phyloP scores from a whole-genome alignment of 495 filamentous ascomycete species.

The Aspergillus leporis region DNA sequence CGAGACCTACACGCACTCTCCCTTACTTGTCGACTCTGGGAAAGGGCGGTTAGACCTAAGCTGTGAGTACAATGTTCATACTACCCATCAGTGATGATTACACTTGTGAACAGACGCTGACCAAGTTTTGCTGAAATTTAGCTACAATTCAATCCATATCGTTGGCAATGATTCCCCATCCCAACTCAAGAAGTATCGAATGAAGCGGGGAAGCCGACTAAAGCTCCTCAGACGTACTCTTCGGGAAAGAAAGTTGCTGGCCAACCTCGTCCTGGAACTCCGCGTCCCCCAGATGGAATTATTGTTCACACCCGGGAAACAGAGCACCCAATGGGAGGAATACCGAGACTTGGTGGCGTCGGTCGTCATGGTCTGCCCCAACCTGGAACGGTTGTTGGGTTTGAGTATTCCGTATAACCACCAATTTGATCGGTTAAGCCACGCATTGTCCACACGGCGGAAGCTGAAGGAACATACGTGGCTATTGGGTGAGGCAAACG shows the following conservation, averaged over 20 bases:
- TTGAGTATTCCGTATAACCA: constrained; percentile 70
- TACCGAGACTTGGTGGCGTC: constrained; percentile 75
- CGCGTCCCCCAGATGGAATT: constrained; percentile 64
- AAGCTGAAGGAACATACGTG: constrained; percentile 78
- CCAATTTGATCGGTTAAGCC: constrained; percentile 70
- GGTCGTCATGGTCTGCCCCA: constrained; percentile 83
- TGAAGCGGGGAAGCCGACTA: constrained; percentile 66
- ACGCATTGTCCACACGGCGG: constrained; percentile 75
- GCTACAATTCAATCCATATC: constrained; percentile 71
- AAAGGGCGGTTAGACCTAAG: constrained; percentile 62
- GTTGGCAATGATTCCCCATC: constrained; percentile 64
- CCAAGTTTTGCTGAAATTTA: constrained; percentile 19
- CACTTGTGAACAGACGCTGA: constrained; percentile 13
- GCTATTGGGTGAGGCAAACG: constrained; percentile 60
- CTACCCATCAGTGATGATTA: neutral
- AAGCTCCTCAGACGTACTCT: constrained; percentile 77
- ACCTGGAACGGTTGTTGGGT: constrained; percentile 74
- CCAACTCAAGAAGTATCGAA: constrained; percentile 65
- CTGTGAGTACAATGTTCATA: constrained; percentile 51
- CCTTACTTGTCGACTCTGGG: constrained; percentile 65
- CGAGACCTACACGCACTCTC: constrained; percentile 70
- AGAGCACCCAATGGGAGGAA: constrained; percentile 52
- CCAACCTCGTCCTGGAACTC: constrained; percentile 70
- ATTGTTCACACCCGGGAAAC: constrained; percentile 50
- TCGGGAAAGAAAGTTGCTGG: constrained; percentile 66